Base-by-base conservation (phyloP, 139 green algal species). In the Chlamydomonas asymmetrica region DNA sequence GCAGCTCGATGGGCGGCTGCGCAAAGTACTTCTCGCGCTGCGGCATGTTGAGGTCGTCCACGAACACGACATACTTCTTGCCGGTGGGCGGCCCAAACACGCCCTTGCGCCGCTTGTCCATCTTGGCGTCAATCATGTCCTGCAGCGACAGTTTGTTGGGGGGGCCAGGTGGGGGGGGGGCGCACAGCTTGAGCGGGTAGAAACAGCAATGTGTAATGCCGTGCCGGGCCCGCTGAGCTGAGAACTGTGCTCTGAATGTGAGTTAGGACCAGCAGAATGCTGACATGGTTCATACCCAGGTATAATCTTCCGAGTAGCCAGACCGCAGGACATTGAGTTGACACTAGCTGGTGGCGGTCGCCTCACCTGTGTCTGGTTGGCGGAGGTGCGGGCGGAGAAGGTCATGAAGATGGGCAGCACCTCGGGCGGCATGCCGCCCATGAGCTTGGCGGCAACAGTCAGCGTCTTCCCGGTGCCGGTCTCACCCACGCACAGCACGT, bases 401-500 rank as follows among this genome's bases (percentile, higher is more conserved):
- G 90, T 96, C 80, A 94, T 85, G 74, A 95, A 93, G 23, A 94
- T 54, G 6, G 91, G 89, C 62, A 87, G 62, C 43, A 91, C 85
- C 64, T 90, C 69, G 6, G 77, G 40, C 6, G 80, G 79, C 85
- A 94, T 92, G 31, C 79, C 75, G 73, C 87, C 89, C 32, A 88
- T 77, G 50, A 96, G 86, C 83, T 92, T 94, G 80, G 91, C 83
- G 37, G 65, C 66, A 34, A 95, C 67, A 38, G 83, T 92, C 52
- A 95, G 82, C 20, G 91, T 94, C 87, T 96, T 96, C 50, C 91
- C 91, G 0, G 91, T 96, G 68, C 91, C 91, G n/a, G 91, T 96
- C 59, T 94, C 88, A 39, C 91, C 91, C n/a, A 96, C 91, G 38
- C 82, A 90, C 66, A 96, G 86, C 67, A 94, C 87, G 79, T 96